Evolutionary conservation across 1,139 yeast genomes (phyloP).

Genomic region (Entelexis paramagnoliae): DNA sequence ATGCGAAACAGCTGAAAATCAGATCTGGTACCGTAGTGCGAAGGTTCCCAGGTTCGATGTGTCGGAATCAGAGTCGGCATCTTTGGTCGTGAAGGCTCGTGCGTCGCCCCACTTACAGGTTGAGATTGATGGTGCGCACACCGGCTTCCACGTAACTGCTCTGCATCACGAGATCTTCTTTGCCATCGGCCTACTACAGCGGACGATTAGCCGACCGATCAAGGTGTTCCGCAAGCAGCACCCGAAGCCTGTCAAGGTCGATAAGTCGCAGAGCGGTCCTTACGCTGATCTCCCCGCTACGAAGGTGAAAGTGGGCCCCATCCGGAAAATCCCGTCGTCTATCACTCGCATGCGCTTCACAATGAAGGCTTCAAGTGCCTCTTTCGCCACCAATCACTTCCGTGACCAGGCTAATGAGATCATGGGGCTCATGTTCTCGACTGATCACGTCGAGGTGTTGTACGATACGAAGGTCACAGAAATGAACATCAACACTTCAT

Average conservation of each 20-base stretch:
- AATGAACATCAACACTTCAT: neutral
- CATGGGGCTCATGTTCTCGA: slow-evolving; percentile 21
- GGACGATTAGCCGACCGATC: slow-evolving; percentile 10
- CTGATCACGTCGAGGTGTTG: slow-evolving; percentile 14
- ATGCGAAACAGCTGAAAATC: slow-evolving; percentile 15
- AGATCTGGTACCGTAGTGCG: slow-evolving; percentile 21
- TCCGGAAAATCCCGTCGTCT: slow-evolving; percentile 32
- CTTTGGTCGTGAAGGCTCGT: slow-evolving; percentile 12
- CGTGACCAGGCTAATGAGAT: slow-evolving; percentile 21
- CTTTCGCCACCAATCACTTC: slow-evolving; percentile 26
- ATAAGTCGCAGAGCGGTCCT: neutral
- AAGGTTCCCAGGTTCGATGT: slow-evolving; percentile 17
- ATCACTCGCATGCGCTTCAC: slow-evolving; percentile 27
- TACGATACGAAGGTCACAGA: slow-evolving; percentile 13
- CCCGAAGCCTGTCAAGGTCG: slow-evolving; percentile 1
- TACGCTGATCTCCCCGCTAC: neutral
- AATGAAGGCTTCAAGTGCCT: slow-evolving; percentile 27
- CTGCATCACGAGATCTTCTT: slow-evolving; percentile 24
- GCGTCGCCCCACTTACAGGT: slow-evolving; percentile 22
- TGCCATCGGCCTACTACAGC: slow-evolving; percentile 20
- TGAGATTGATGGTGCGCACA: slow-evolving; percentile 14
- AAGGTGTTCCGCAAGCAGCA: neutral
- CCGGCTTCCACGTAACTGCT: slow-evolving; percentile 16
- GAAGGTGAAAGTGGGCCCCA: slow-evolving; percentile 9
- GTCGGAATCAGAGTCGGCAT: slow-evolving; percentile 10